Conservation (phyloP, 768 basidiomycete species). For the Xerocomellus chrysenteron region DNA sequence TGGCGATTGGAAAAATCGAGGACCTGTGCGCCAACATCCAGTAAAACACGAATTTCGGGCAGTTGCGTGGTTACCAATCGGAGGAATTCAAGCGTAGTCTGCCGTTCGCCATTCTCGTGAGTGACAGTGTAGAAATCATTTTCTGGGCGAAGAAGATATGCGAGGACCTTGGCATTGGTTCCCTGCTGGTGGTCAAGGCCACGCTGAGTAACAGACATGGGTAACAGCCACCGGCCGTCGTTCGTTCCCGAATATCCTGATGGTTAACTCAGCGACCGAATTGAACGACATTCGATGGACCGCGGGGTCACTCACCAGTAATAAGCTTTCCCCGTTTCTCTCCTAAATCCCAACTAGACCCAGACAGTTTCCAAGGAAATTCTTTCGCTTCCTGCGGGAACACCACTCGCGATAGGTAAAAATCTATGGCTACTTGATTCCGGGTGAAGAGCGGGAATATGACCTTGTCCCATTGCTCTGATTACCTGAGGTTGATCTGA, state of each 20-base stretch:
- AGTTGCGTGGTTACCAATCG: too few species aligned
- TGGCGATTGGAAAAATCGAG: constrained; percentile 45
- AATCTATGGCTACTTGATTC: constrained; percentile 1
- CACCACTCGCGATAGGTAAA: too few species aligned
- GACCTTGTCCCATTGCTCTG: constrained; percentile 1
- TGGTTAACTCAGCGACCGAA: not conserved
- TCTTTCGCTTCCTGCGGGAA: too few species aligned
- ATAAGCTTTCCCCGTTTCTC: constrained; percentile 9
- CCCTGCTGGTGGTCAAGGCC: constrained; percentile 26
- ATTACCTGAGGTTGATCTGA: constrained; percentile 2
- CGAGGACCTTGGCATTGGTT: too few species aligned
- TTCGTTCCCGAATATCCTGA: constrained; percentile 41
- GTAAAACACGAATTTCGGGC: too few species aligned
- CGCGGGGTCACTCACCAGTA: not conserved
- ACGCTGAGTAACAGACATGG: constrained; percentile 29
- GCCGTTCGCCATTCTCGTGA: too few species aligned
- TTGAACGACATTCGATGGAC: not conserved
- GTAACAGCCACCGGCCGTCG: constrained; percentile 36
- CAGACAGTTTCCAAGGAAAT: too few species aligned
- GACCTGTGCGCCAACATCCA: constrained; percentile 58
- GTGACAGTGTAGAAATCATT: too few species aligned
- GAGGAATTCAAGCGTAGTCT: too few species aligned
- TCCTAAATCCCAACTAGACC: constrained; percentile 38
- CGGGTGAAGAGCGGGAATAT: not conserved
- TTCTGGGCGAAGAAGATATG: too few species aligned